phyloP scores from a whole-genome alignment of 2,329 filamentous ascomycete genomes.

The Apiospora aurea region DNA sequence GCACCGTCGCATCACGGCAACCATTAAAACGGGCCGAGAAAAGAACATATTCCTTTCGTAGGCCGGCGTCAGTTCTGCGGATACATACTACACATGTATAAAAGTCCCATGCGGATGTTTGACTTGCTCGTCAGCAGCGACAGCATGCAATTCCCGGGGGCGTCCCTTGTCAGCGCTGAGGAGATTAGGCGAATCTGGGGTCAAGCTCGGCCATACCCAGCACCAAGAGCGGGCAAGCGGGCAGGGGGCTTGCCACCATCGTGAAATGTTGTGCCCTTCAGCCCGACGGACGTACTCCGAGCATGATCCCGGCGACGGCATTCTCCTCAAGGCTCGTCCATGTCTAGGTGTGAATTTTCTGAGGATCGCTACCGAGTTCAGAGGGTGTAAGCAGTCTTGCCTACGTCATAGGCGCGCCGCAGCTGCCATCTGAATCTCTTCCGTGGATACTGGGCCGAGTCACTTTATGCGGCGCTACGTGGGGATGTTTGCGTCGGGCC shows the following conservation, averaged over 20 bases:
- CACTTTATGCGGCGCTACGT: background rate
- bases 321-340: background rate
- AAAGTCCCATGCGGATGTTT: background rate
- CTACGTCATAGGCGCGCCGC: conserved; percentile 3
- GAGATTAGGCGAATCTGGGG: conserved; percentile 1
- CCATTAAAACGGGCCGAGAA: conserved; percentile 8
- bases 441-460: background rate
- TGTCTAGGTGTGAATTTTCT: background rate
- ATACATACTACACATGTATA: background rate
- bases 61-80: background rate
- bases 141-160: background rate
- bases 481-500: background rate
- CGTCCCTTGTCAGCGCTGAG: background rate
- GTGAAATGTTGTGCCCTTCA: conserved; percentile 1
- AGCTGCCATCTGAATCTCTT: conserved; percentile 11
- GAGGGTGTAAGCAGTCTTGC: too few relatives aligned
- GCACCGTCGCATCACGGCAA: conserved; percentile 15
- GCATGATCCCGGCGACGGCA: background rate
- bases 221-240: background rate
- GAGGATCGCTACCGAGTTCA: background rate
- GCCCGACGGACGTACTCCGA: background rate
- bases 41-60: background rate
- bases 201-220: background rate
- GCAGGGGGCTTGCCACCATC: conserved; percentile 13
- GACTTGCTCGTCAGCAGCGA: background rate